Conservation (phyloP, 225 moss, liverwort and hornwort genomes). For the Antitrichia curtipendula region DNA sequence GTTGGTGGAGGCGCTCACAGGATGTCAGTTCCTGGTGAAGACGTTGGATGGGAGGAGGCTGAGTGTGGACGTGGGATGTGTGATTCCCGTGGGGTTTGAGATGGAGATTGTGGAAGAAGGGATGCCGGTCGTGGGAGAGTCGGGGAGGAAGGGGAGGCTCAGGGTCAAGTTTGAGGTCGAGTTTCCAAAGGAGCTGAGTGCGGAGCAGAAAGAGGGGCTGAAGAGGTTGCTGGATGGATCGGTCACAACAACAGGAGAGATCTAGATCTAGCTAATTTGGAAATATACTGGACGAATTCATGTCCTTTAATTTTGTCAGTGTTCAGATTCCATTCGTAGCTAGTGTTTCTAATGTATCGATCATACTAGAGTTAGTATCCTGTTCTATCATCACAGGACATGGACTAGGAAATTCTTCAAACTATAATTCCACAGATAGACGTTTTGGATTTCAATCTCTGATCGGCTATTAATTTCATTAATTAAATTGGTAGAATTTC, state of each 20-base stretch:
- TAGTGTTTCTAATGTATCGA: background rate
- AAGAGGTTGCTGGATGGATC: background rate
- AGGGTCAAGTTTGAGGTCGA: background rate
- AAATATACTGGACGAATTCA: background rate
- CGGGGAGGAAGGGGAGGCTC: background rate
- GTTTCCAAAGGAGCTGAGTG: background rate
- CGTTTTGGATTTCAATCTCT: no score
- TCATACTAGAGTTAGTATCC: background rate
- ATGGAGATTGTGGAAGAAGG: background rate
- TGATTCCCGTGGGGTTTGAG: background rate
- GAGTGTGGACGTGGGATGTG: background rate
- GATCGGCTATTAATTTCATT: background rate
- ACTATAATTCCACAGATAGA: background rate
- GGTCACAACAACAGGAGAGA: background rate
- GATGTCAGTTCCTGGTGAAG: background rate
- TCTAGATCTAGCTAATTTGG: no score
- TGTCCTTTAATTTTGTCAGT: background rate
- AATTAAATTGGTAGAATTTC: background rate
- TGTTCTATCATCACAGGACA: background rate
- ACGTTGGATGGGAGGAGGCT: background rate
- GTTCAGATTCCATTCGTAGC: background rate
- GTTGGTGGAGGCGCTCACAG: background rate
- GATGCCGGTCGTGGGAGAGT: background rate
- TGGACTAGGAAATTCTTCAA: background rate
- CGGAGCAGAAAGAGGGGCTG: background rate